Base-by-base conservation (phyloP, 148 eudicot species). In the Rheum nobile region DNA sequence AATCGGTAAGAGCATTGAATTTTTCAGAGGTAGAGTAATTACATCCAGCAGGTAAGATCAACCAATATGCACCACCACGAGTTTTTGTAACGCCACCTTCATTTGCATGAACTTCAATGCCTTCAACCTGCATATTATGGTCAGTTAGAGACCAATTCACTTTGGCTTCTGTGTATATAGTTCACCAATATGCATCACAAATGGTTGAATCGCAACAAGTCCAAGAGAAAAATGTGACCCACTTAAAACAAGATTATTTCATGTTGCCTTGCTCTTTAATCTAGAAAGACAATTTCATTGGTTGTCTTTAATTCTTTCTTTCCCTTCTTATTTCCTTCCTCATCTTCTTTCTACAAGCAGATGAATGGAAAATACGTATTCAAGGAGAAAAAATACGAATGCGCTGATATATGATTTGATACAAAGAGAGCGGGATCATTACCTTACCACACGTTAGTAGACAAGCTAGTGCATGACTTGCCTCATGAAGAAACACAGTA, bases 21-120 rank as follows among this genome's bases (percentile, higher is more conserved):
- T 26, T 59, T 41, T 21, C 13, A 38, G 13, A 35, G 76, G 50
- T 46, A 75, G 73, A 61, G 24, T 17, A 6, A 78, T 83, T 89
- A 91, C 97, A 91, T 86, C 97, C 97, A 74, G 97, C 97, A 72
- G 97, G 97, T 79, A 91, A 83, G 78, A 91, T 91, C 74, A 91
- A 61, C 97, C 97, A 91, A 79, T 89, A 91, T 80, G 85, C 83
- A 59, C 97, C 97, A 59, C 97, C 97, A 14, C 97, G 97, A 1
- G 97, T 91, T 81, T 79, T 76, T 76, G 97, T 91, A 79, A 86
- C 84, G 55, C 97, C 97, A 69, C 97, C 97, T 76, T 91, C 97
- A 82, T 91, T 85, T 69, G 90, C 97, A 79, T 91, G 97, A 82
- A 91, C 97, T 86, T 91, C 75, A n/a, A 91, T 91, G 13, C 97